Base-by-base conservation (phyloP, 1,139 yeast species). In the Lodderomyces orthopsilosis region DNA sequence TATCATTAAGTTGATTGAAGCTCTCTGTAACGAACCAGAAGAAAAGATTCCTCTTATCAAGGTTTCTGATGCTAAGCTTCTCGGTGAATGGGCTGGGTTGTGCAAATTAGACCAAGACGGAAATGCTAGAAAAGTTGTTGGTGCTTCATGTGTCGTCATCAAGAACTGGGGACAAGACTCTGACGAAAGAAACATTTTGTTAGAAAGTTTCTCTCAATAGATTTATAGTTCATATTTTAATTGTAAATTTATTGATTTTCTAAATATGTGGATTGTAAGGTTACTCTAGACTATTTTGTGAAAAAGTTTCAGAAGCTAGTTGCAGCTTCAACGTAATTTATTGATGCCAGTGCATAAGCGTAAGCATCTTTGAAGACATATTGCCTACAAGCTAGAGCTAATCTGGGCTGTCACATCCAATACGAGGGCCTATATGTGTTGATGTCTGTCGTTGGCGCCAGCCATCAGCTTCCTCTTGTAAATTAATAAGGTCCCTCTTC, bases 1-100 rank as follows among this genome's bases (percentile, higher is more conserved):
- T 61, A 93, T 94, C 81, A 81, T 88, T 73, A 90, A 91, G 81
- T 88, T 93, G 74, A 93, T 94, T 66, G 98, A 94, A 86, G 98
- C 98, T 79, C 85, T 93, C 70, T 91, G 98, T 81, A 89, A 90
- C 81, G 96, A 89, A 77, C 89, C 95, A 70, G 95, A 89, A 72
- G 83, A 85, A 77, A 89, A 89, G 81, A 89, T 93, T 63, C 98
- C 98, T 66, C 83, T 93, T 75, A 87, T 94, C 85, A 93, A 93
- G 87, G 98, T 93, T 63, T 89, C 98, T 63, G 98, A 94, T 73
- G 96, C 98, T 71, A 93, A 93, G 86, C 89, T 89, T 81, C 86
- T 93, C 71, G 99, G 99, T 83, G 98, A 93, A 83, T 93, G 98
- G 99, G 98, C 98, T 68, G 99, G 99, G 85, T 84, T 93, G 65